Percentiles rank a stretch among this genome's conserved stretches.
phyloP scores from a whole-genome alignment of 768 basidiomycete species.

The Mycena epipterygia region DNA sequence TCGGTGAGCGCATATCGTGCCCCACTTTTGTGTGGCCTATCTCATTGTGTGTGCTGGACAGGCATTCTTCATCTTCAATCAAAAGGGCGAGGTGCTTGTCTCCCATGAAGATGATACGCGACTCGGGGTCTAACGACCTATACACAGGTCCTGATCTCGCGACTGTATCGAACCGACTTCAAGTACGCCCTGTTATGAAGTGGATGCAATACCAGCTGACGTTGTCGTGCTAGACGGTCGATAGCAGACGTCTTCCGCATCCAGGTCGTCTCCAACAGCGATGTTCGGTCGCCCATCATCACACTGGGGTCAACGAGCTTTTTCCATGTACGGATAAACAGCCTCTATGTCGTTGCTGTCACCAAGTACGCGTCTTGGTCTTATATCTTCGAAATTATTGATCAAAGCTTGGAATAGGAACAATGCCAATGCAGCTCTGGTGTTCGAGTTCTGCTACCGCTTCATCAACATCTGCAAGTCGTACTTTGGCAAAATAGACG shows the following conservation, averaged over 20 bases:
- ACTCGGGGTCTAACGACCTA: constrained; percentile 12
- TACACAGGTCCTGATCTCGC: constrained; percentile 92
- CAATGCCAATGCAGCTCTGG: constrained; percentile 97
- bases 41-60: constrained; percentile 45
- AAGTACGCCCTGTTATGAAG: constrained; percentile 70
- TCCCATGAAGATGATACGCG: constrained; percentile 28
- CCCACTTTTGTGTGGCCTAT: neutral
- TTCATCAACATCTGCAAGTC: constrained; percentile 95
- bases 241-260: constrained; percentile 99
- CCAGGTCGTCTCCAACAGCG: constrained; percentile 98
- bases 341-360: constrained; percentile 94
- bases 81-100: constrained; percentile 92
- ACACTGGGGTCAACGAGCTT: constrained; percentile 98
- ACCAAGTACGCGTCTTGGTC: constrained; percentile 79
- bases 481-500: constrained; percentile 99
- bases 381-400: constrained; percentile 5
- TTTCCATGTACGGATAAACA: constrained; percentile 97
- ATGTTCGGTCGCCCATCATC: constrained; percentile 96
- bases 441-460: constrained; percentile 98
- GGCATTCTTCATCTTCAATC: constrained; percentile 99
- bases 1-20: constrained; percentile 4
- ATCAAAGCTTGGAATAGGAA: constrained; percentile 63
- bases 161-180: constrained; percentile 96
- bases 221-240: constrained; percentile 74
- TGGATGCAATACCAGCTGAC: neutral